A percentile compares a stretch with the other conserved stretches of the same genome.
phyloP scores from a whole-genome alignment of 495 filamentous ascomycete genomes.

The Tetracladium setigerum region DNA sequence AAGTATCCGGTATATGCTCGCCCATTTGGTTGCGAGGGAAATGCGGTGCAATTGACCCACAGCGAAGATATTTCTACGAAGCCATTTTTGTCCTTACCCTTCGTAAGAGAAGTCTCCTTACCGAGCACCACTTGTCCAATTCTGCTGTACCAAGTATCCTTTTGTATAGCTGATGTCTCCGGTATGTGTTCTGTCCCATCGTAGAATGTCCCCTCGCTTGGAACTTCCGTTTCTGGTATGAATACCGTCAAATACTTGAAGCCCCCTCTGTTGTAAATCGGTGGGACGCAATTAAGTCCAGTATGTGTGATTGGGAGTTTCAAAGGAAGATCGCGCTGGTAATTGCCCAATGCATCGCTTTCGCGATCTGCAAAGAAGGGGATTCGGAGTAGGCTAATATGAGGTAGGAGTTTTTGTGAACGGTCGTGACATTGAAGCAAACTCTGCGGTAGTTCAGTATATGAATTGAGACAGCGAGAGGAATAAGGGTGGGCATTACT shows the following conservation, averaged over 20 bases:
- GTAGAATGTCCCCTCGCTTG: slow-evolving; percentile 11
- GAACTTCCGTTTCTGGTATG: slow-evolving; percentile 16
- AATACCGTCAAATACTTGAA: slow-evolving; percentile 34
- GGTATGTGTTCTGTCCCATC: slow-evolving; percentile 5
- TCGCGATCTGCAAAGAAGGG: slow-evolving; percentile 24
- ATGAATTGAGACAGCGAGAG: not conserved
- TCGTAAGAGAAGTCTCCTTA: not conserved
- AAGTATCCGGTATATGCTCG: slow-evolving; percentile 43
- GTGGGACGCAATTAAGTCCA: slow-evolving; percentile 26
- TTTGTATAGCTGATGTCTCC: not conserved
- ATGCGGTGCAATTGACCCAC: slow-evolving; percentile 31
- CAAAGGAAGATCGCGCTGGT: slow-evolving; percentile 25
- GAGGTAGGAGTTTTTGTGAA: slow-evolving; percentile 21
- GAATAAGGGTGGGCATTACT: not conserved
- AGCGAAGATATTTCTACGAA: slow-evolving; percentile 21
- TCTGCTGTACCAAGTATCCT: slow-evolving; percentile 1
- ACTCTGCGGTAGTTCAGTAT: slow-evolving; percentile 5
- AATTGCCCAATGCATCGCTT: slow-evolving; percentile 28
- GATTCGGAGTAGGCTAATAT: slow-evolving; percentile 31
- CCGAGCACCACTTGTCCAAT: slow-evolving; percentile 20
- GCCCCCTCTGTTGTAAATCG: slow-evolving; percentile 26
- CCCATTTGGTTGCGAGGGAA: slow-evolving; percentile 27
- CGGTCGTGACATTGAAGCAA: slow-evolving; percentile 21
- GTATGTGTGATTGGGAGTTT: slow-evolving; percentile 21
- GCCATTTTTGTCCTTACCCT: slow-evolving; percentile 10